Base-by-base conservation (phyloP, 2,329 filamentous ascomycete species). In the Aspergillus uvarum region DNA sequence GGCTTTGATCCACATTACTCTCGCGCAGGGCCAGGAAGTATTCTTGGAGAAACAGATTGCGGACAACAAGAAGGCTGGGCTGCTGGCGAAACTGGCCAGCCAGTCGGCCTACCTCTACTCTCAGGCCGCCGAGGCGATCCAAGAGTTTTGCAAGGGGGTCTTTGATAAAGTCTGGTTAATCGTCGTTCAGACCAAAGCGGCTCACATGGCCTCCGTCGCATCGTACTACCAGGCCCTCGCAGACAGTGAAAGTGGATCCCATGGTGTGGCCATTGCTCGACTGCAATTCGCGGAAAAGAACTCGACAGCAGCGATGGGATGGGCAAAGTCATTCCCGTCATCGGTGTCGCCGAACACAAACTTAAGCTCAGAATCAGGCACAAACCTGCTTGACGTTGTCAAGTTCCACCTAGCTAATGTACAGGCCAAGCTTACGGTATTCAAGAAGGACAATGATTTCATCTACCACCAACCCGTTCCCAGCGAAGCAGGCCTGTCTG, bases 381-480 rank as follows among this genome's bases (percentile, higher is more conserved):
- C 83, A 0, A 82, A 87, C 55, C 78, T 99, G 38, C 80, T 86
- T n/a, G 92, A 96, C 35, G 85, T 96, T 65, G 88, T 91, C 16
- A 96, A 92, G 74, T 86, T 92, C 62, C 94, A 98, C 68, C 78
- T 90, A 29, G 82, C 89, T 0, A 89, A 87, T 32, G 89, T 96
- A 3, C 90, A 96, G 72, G 90, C 94, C 63, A 93, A 90, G 73
- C 80, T 96, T 22, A 81, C 82, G 19, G 88, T 91, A 62, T 83
- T 93, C 53, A 83, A 85, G 67, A 96, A 96, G 70, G 95, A 99
- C 75, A 99, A 99, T 67, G 95, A 99, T 73, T 98, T 95, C 76
- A 96, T 99, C 73, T 99, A 99, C 72, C 95, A 99, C 73, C 92
- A 98, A 68, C 88, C 87, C 1, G 89, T 99, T 1, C 94, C 95